These are phyloP conservation scores for Nemania diffusa DNA, from an alignment of 2,329 filamentous ascomycete species.

Conservation along the genomic window DNA sequence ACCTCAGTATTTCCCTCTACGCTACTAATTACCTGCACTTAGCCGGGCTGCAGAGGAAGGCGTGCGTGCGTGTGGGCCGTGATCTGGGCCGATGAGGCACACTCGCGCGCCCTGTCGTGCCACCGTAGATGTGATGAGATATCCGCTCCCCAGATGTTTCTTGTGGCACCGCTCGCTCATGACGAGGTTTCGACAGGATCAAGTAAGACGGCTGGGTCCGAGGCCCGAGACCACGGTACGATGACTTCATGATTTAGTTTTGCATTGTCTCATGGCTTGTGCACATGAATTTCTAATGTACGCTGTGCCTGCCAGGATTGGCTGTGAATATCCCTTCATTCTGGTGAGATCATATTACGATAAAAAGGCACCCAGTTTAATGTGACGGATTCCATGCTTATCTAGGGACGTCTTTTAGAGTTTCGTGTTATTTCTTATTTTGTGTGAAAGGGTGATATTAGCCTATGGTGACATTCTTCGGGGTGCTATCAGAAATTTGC, in stretches of 20 bases:
- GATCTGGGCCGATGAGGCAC: constrained; percentile 26
- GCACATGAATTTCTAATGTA: constrained; percentile 16
- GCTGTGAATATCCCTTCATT: neutral
- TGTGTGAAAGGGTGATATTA: too few relatives aligned
- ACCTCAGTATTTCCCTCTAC: neutral
- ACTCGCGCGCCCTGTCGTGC: constrained; percentile 17
- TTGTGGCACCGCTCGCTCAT: constrained; percentile 7
- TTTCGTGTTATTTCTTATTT: too few relatives aligned
- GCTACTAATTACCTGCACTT: constrained; percentile 14
- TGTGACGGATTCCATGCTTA: neutral
- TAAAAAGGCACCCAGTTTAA: too few relatives aligned
- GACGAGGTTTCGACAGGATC: neutral
- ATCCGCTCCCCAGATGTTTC: constrained; percentile 11
- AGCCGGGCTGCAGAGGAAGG: constrained; percentile 3
- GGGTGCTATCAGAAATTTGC: too few relatives aligned
- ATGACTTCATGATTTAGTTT: constrained; percentile 22
- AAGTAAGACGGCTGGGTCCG: neutral
- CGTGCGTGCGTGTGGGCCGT: neutral
- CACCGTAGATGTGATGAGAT: constrained; percentile 24
- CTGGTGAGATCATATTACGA: neutral
- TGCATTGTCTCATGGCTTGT: constrained; percentile 9
- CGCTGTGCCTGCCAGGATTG: neutral
- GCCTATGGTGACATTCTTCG: too few relatives aligned
- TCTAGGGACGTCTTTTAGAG: neutral
- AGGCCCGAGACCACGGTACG: constrained; percentile 9